Evolutionary conservation across 805 yeast species (phyloP).

Genomic region (Metschnikowia peoriensis): DNA sequence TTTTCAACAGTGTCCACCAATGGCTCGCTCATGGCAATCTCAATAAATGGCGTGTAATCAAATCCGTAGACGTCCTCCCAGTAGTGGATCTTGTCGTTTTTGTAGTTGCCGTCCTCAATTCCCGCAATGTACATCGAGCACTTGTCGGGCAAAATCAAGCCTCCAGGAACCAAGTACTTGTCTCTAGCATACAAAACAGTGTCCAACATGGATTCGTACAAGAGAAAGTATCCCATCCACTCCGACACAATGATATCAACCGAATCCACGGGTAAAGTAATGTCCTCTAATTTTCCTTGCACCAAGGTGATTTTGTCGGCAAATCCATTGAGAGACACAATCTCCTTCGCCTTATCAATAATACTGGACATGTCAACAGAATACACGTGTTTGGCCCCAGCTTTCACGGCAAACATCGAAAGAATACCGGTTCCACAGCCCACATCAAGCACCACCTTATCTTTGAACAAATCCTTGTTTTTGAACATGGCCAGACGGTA

Average conservation of each 20-base stretch:
- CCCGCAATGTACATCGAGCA: conserved; percentile 88
- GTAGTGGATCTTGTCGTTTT: conserved; percentile 84
- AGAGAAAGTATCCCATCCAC: conserved; percentile 98
- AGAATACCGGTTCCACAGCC: conserved; percentile 99
- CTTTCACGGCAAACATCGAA: conserved; percentile 96
- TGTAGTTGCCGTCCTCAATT: conserved; percentile 89
- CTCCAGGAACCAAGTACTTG: conserved; percentile 75
- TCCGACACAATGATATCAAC: conserved; percentile 96
- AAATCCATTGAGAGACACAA: conserved; percentile 80
- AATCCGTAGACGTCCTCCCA: conserved; percentile 99
- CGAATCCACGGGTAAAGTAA: conserved; percentile 74
- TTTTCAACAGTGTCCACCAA: conserved; percentile 93
- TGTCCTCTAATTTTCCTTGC: conserved; percentile 93
- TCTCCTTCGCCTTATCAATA: conserved; percentile 92
- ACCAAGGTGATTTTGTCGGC: conserved; percentile 81
- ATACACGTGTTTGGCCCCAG: conserved; percentile 98
- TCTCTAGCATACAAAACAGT: conserved; percentile 95
- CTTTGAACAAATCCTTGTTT: conserved; percentile 86
- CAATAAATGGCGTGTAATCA: conserved; percentile 88
- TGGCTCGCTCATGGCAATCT: conserved; percentile 88
- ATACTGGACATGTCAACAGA: conserved; percentile 97
- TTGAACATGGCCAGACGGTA: conserved; percentile 91
- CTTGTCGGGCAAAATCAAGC: conserved; percentile 92
- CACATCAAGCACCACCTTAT: conserved; percentile 91
- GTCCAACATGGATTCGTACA: conserved; percentile 97